Percentiles rank a stretch among this genome's conserved stretches.
Evolutionary conservation across 352 stramenopile species (phyloP).

Genomic region (Pilasporangium apinafurcum): DNA sequence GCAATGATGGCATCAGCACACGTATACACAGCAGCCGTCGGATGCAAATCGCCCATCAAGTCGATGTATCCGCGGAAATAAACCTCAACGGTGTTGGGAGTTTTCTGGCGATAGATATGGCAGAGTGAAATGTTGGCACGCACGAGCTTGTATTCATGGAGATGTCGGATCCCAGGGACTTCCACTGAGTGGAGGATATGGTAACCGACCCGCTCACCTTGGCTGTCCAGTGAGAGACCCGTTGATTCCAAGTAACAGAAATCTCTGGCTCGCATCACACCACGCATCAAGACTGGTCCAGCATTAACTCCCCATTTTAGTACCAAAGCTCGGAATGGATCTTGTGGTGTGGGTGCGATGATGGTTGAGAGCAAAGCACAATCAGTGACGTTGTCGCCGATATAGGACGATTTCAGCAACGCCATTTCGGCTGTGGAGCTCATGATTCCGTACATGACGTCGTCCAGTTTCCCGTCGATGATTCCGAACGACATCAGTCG

Average conservation of each 20-base stretch:
- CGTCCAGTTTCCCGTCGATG: constrained; percentile 31
- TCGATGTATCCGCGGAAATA: constrained; percentile 26
- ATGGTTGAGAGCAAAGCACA: constrained; percentile 33
- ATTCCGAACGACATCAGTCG: constrained; percentile 19
- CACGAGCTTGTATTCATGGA: constrained; percentile 25
- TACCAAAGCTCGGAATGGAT: constrained; percentile 43
- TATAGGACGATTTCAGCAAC: constrained; percentile 46
- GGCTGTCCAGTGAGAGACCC: constrained; percentile 25
- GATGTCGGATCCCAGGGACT: constrained; percentile 22
- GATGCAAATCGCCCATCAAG: constrained; percentile 21
- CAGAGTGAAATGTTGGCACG: constrained; percentile 38
- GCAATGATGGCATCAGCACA: too few relatives aligned
- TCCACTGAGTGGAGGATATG: constrained; percentile 47
- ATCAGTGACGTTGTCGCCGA: constrained; percentile 41
- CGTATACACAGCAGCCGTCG: too few relatives aligned
- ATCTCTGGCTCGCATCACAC: constrained; percentile 38
- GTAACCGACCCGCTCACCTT: constrained; percentile 45
- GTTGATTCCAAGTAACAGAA: constrained; percentile 51
- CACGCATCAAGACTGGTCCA: constrained; percentile 16
- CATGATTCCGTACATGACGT: constrained; percentile 55
- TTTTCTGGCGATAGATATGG: constrained; percentile 31
- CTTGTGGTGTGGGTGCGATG: constrained; percentile 15
- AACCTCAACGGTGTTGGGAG: constrained; percentile 24
- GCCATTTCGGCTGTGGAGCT: constrained; percentile 39
- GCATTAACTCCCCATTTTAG: constrained; percentile 56